Evolutionary conservation across 345 rosid species (phyloP).

Genomic region (Eucalyptus erythrocorys): DNA sequence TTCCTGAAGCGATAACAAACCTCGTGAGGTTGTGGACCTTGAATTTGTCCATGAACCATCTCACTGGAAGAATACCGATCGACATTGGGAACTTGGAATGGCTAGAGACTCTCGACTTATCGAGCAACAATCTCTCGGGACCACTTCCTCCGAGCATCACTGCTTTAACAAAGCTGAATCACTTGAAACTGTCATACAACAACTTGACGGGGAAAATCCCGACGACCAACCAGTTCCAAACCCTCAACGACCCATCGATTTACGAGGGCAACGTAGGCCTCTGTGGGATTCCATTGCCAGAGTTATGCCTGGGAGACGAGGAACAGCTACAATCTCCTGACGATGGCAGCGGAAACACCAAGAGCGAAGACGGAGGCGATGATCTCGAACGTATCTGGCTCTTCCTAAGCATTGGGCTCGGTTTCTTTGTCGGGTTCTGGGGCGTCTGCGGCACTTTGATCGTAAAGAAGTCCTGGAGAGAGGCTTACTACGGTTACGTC

Average conservation of each 20-base stretch:
- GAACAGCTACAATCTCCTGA: neutral
- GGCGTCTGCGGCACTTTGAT: no score
- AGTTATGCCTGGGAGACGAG: neutral
- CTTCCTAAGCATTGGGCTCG: no score
- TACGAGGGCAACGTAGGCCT: neutral
- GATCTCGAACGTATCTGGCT: neutral
- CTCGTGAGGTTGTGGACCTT: slow-evolving; percentile 15
- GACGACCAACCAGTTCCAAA: neutral
- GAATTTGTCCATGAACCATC: slow-evolving; percentile 30
- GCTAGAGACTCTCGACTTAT: slow-evolving; percentile 26
- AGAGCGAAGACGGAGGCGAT: neutral
- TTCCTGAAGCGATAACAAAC: neutral
- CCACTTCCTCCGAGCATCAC: slow-evolving; percentile 12
- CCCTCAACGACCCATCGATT: neutral
- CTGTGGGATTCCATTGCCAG: neutral
- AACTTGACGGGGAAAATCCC: neutral
- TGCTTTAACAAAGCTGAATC: neutral
- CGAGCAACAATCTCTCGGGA: slow-evolving; percentile 31
- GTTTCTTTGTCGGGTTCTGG: no score
- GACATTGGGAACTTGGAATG: slow-evolving; percentile 18
- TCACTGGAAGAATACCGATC: slow-evolving; percentile 33
- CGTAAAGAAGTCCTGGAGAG: no score
- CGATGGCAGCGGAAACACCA: neutral
- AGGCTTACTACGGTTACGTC: no score
- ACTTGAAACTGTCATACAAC: neutral